Conservation (phyloP, 371 early-diverging fungal species). For the Rhizopus microsporus region DNA sequence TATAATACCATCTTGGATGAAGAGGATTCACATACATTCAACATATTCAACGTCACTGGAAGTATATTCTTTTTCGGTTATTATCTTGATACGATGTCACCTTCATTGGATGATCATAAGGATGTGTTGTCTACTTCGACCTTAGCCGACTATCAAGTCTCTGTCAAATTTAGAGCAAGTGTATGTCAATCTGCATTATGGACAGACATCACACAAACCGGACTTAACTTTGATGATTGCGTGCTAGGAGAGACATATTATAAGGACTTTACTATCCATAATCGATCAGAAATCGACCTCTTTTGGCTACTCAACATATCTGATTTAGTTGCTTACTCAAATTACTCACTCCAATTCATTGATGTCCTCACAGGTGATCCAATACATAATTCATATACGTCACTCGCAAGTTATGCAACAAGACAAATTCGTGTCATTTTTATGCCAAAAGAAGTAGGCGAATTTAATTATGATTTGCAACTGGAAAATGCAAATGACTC, state of each 20-base stretch:
- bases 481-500: conserved; percentile 92
- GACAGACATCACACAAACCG: conserved; percentile 88
- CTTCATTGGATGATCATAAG: conserved; percentile 10
- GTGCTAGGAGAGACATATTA: conserved; percentile 85
- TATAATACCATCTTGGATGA: conserved; percentile 16
- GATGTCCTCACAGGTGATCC: conserved; percentile 72
- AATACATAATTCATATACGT: conserved; percentile 26
- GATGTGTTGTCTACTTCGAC: conserved; percentile 32
- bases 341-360: conserved; percentile 68
- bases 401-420: conserved; percentile 73
- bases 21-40: conserved; percentile 37
- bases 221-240: conserved; percentile 92
- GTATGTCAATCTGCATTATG: conserved; percentile 89
- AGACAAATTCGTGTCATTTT: conserved; percentile 82
- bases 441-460: conserved; percentile 85
- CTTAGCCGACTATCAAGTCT: conserved; percentile 65
- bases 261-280: conserved; percentile 88
- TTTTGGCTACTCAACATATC: conserved; percentile 83
- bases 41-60: conserved; percentile 80
- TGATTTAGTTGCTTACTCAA: conserved; percentile 59
- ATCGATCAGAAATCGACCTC: conserved; percentile 89
- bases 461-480: conserved; percentile 85
- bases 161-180: conserved; percentile 79
- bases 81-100: conserved; percentile 20
- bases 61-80: conserved; percentile 86